Evolutionary conservation across 202 grass and related monocot genomes (phyloP), one percentile per base, ranked within the genome.

Genomic region (Cymbopogon flexuosus): DNA sequence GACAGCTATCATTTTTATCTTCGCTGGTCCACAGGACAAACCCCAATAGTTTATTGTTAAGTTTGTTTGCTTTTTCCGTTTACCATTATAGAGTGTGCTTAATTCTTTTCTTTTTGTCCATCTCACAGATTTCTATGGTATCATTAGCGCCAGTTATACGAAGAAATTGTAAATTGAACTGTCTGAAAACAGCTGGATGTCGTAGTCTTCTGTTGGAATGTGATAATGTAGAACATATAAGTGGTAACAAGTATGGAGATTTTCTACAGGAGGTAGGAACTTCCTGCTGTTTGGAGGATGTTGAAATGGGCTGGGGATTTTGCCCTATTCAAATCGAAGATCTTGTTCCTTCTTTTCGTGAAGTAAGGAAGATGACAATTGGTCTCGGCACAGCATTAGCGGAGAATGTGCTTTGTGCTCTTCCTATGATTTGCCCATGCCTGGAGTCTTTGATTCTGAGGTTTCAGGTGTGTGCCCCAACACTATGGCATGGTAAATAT

Each of bases 301-400:
- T 97, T 3, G 86, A 92, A 62, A 79, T 97, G 71, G 93, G 93
- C 36, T 91, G 93, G 93, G 90, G 90, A 79, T 97, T 97, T 83
- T 91, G 71, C 70, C 86, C 74, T 84, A 65, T 88, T 81, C 73
- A n/a, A 79, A 72, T 70, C 15, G 72, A 89, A 86, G 79, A 89
- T 46, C 65, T 89, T 58, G 39, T 83, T 62, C 77, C 82, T 81
- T 71, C 77, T 74, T 83, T 93, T 81, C 79, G 65, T 79, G 84
- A 84, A 85, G 40, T 93, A 77, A 93, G 79, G 71, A 72, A 77
- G 35, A 87, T 97, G 71, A 84, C 76, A 43, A 36, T 97, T 74
- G 90, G 90, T 31, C 84, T 97, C 10, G 93, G 93, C 70, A 88
- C 93, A 87, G 85, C 90, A 81, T 84, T 88, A 79, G 71, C 86